Percentiles rank a stretch among this genome's conserved stretches.
These are phyloP conservation scores for Ceraceosorus guamensis DNA, from an alignment of 1,284 basidiomycete species.

Conservation along the genomic window DNA sequence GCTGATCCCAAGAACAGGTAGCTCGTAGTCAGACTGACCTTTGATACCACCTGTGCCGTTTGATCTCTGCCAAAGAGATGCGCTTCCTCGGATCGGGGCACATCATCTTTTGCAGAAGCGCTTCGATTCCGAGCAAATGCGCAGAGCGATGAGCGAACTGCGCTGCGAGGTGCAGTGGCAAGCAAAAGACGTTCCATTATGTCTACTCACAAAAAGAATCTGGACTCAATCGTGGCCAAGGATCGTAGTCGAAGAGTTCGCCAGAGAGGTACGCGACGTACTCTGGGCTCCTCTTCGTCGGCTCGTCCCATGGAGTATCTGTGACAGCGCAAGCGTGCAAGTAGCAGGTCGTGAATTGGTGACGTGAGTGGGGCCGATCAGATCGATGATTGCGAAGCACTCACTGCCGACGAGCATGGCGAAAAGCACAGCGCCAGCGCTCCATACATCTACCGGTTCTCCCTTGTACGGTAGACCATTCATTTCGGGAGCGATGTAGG, in stretches of 20 bases:
- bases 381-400: conserved; percentile 45
- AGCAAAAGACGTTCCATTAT: neutral
- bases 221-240: conserved; percentile 68
- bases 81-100: conserved; percentile 33
- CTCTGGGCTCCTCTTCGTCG: conserved; percentile 70
- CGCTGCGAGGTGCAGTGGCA: too few relatives aligned
- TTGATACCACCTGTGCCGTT: conserved; percentile 44
- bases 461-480: conserved; percentile 64
- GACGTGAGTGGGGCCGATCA: neutral
- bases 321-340: neutral
- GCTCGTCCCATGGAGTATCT: conserved; percentile 99
- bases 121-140: neutral
- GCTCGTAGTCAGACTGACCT: conserved; percentile 1
- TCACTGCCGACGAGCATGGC: conserved; percentile 83
- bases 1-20: neutral
- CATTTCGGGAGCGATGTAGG: conserved; percentile 78
- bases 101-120: conserved; percentile 33
- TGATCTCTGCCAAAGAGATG: conserved; percentile 35
- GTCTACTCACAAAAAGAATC: conserved; percentile 52
- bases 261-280: conserved; percentile 69
- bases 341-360: too few relatives aligned
- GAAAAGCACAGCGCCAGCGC: conserved; percentile 89
- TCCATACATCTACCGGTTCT: conserved; percentile 89
- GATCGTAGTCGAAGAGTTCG: conserved; percentile 62
- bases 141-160: conserved; percentile 17